A percentile compares a stretch with the other conserved stretches of the same genome.
Evolutionary conservation across 2,329 filamentous ascomycete genomes (phyloP).

Genomic region (Boeremia lycopersici): DNA sequence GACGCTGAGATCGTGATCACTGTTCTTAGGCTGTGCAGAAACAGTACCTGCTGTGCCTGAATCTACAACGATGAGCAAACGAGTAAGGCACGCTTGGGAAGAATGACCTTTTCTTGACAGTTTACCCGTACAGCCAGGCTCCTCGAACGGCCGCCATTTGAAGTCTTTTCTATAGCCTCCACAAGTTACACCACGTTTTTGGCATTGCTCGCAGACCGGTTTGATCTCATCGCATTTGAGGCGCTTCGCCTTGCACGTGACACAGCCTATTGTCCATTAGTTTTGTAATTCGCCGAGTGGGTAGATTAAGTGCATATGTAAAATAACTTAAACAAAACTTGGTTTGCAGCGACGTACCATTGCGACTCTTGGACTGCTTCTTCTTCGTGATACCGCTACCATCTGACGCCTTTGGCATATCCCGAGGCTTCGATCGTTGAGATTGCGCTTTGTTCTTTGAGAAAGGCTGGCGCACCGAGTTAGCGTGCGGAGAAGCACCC

Average conservation of each 20-base stretch:
- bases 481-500: conserved; percentile 18
- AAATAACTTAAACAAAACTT: too few species aligned
- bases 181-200: conserved; percentile 67
- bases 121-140: conserved; percentile 61
- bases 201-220: conserved; percentile 70
- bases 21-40: conserved; percentile 9
- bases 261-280: conserved; percentile 61
- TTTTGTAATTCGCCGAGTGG: background rate
- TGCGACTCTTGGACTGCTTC: conserved; percentile 77
- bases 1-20: background rate
- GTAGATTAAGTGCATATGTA: background rate
- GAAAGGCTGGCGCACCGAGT: background rate
- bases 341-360: conserved; percentile 60
- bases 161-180: conserved; percentile 78
- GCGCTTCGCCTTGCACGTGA: conserved; percentile 75
- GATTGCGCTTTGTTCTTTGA: background rate
- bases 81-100: background rate
- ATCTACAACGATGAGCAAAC: conserved; percentile 20
- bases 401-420: conserved; percentile 31
- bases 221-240: conserved; percentile 77
- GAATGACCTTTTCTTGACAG: conserved; percentile 53
- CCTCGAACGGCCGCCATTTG: conserved; percentile 75
- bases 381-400: conserved; percentile 59
- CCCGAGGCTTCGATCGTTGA: conserved; percentile 31
- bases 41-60: conserved; percentile 13